Evolutionary conservation across 345 rosid genomes (phyloP), one percentile per base, ranked within the genome.

Genomic region (Carallia pectinifolia): DNA sequence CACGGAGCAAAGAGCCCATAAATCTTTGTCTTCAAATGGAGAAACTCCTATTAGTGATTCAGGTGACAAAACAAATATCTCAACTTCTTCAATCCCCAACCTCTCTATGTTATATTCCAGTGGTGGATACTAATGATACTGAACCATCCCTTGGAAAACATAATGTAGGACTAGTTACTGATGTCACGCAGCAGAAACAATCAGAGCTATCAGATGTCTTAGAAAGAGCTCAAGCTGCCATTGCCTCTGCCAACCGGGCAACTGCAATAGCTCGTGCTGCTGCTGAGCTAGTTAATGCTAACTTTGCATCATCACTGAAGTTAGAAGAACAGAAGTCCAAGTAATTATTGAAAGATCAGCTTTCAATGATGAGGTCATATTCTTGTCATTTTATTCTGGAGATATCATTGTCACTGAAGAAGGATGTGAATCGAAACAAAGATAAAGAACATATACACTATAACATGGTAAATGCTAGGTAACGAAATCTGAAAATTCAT

Each of bases 211-310:
- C 91, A 9, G 87, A 88, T 69, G 86, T 86, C 16, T 71, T 91
- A 89, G 96, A 86, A 82, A 83, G 27, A 83, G 98, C 97, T 77
- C 88, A 81, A 65, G 93, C 83, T 39, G 98, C 97, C 64, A 81
- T 94, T 79, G 90, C 97, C 61, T 79, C 78, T 53, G 98, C 97
- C 3, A 95, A 91, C 37, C 89, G 86, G 27, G 98, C 97, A 68
- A 72, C 88, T 19, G 88, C 90, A 18, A 80, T 91, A 61, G 98
- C 98, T 40, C 98, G 87, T 68, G 88, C 98, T 54, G 96, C 98
- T 65, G 96, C 90, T 7, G 86, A 80, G 53, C 86, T 94, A 52
- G 96, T 79, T 53, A 88, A 86, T 77, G 85, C 75, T 58, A 69
- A 85, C 23, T 87, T 81, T 60, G 77, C 78, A 68, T 68, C 78